These are phyloP conservation scores for Candida tropicalis DNA, from an alignment of 1,139 yeast species.

Conservation along the genomic window DNA sequence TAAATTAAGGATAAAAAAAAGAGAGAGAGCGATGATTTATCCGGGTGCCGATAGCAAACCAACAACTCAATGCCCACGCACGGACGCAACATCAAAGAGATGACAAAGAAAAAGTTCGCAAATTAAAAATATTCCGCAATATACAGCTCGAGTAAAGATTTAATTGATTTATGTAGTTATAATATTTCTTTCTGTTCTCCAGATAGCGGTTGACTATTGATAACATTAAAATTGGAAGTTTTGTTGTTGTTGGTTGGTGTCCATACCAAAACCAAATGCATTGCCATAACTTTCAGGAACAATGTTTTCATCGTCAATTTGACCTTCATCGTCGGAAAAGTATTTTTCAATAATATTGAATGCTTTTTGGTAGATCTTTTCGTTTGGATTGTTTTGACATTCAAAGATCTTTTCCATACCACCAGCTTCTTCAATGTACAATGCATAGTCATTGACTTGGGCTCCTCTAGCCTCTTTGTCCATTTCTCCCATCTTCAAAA, in stretches of 20 bases:
- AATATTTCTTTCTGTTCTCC: background rate
- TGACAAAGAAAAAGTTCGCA: too few species aligned
- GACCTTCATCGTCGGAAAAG: conserved; percentile 83
- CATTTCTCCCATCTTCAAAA: conserved; percentile 89
- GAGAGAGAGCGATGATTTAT: too few species aligned
- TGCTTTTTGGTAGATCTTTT: conserved; percentile 90
- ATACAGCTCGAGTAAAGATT: too few species aligned
- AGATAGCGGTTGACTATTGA: too few species aligned
- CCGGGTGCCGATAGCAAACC: too few species aligned
- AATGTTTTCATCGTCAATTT: conserved; percentile 73
- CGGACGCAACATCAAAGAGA: too few species aligned
- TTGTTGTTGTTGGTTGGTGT: conserved; percentile 46
- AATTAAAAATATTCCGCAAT: too few species aligned
- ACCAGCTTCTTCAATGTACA: conserved; percentile 95
- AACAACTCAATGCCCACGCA: too few species aligned
- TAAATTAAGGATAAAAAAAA: background rate
- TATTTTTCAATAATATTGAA: conserved; percentile 87
- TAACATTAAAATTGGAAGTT: conserved; percentile 53
- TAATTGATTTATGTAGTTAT: background rate
- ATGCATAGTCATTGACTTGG: conserved; percentile 79
- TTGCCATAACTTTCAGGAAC: conserved; percentile 86
- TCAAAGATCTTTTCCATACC: conserved; percentile 97
- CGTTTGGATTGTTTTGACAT: conserved; percentile 89
- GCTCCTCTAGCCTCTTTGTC: conserved; percentile 79
- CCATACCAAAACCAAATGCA: conserved; percentile 84